Evolutionary conservation across 306 rosid species (phyloP), one percentile per base, ranked within the genome.

Genomic region (Lotus japonicus): DNA sequence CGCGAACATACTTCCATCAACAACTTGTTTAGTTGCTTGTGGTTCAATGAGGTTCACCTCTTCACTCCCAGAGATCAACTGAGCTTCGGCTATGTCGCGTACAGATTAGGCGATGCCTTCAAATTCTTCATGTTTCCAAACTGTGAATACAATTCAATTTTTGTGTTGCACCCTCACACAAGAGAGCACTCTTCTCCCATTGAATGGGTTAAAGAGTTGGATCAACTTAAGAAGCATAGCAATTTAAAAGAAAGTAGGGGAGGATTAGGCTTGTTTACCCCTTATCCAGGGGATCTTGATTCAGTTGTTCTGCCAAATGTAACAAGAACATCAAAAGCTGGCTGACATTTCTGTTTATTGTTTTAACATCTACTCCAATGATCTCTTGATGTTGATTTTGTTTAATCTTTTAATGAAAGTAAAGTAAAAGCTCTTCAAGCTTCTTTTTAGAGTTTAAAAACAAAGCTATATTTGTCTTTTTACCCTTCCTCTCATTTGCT

Each of bases 1-100:
- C 86, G 96, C 42, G 97, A 95, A 75, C 99, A 95, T 39, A 88
- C 92, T 0, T 80, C 77, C 2, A 84, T 85, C 71, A 88, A 79
- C 26, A 81, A 95, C 73, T 83, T 95, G 85, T 95, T 95, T 85
- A 90, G 97, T 83, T 95, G 97, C 78, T 75, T 95, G 85, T 95
- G 97, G 99, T 95, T 95, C 83, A 95, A 88, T 39, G 97, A 90
- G 89, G 97, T 95, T 53, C 76, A 90, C 84, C 96, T 88, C 80
- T 88, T 95, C 86, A 95, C 99, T 13, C 97, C 99, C 14, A 87
- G 97, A 81, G 99, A 95, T 79, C 99, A 95, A 80, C 85, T 95
- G 82, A 90, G 99, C 79, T 95, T 95, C 71, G 96, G 99, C 16
- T 95, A 90, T 72, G 95, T 85, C 54, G 90, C 87, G 5, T 90